Evolutionary conservation across 2,329 filamentous ascomycete genomes (phyloP), one percentile per base, ranked within the genome.

Genomic region (Pestalotiopsis sp.): DNA sequence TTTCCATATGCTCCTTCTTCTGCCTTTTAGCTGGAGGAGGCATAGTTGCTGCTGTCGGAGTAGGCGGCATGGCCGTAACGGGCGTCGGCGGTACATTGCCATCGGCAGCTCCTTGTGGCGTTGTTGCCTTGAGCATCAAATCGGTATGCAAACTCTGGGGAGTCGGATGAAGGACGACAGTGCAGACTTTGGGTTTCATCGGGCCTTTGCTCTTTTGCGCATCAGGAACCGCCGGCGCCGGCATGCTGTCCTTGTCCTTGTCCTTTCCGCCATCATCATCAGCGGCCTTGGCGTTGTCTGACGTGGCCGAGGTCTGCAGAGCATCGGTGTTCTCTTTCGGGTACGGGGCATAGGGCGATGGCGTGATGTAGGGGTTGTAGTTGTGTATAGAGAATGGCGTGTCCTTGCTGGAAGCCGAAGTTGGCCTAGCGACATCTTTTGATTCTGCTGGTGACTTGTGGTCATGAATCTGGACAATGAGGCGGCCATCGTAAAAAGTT

Each of bases 391-490:
- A 98, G 70, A 93, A 95, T 11, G 91, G 89, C 3, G 86, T 82
- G 52, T 87, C 87, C 66, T 90, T 91, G 71, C 85, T 89, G 44
- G 88, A 87, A 22, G 86, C 83, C 1, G 88, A 83, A 30, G 82
- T 82, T 64, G 82, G 84, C 63, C 83, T 86, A 67, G 82, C 81
- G 73, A 83, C 84, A 72, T 87, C 89, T 75, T 93, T 89, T 72
- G 86, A 82, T 70, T 86, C 85, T 60, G 85, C 85, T 56, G 83
- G 83, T 0, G 91, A 89, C 74, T 92, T 93, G 81, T 97, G 93
- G 77, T 98, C 93, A 74, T 97, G 88, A n/a, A 98, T 84, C 78
- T 97, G 91, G 44, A 99, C 94, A 72, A 99, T 98, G 67, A 99
- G 86, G 76, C 95, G 97, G 39, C 92, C 94, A 78, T 98, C 94